Percentiles rank a stretch among this genome's conserved stretches.
These are phyloP conservation scores for Naganishia cerealis DNA, from an alignment of 1,284 basidiomycete genomes.

Conservation along the genomic window DNA sequence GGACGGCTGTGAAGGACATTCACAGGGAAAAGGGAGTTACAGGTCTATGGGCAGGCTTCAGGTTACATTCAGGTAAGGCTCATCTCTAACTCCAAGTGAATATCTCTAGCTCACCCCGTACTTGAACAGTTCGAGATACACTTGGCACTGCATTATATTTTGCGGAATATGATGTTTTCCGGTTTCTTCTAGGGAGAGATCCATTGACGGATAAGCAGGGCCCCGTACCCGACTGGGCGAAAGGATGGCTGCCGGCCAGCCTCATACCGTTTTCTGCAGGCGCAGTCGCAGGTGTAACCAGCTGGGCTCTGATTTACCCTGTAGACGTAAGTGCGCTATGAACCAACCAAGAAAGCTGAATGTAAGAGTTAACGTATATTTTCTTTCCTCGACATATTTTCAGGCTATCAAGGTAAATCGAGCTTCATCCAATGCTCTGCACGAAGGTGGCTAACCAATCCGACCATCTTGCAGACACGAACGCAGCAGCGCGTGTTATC, in stretches of 20 bases:
- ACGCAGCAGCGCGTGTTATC: slow-evolving; percentile 52
- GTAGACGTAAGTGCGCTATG: slow-evolving; percentile 49
- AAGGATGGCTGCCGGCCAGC: slow-evolving; percentile 44
- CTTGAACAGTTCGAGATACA: slow-evolving; percentile 52
- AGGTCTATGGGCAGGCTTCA: slow-evolving; percentile 79
- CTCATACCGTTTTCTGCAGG: slow-evolving; percentile 53
- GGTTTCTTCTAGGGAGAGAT: slow-evolving; percentile 46
- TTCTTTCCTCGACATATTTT: not conserved
- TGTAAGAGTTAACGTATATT: not conserved
- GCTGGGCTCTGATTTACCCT: slow-evolving; percentile 54
- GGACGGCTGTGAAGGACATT: slow-evolving; percentile 59
- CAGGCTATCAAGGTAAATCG: slow-evolving; percentile 49
- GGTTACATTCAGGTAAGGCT: slow-evolving; percentile 70
- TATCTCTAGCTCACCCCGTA: slow-evolving; percentile 17
- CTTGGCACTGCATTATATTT: slow-evolving; percentile 53
- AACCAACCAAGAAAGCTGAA: not conserved
- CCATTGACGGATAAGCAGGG: slow-evolving; percentile 39
- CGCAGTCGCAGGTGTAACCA: slow-evolving; percentile 51
- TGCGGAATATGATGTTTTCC: slow-evolving; percentile 54
- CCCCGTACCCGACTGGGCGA: slow-evolving; percentile 51
- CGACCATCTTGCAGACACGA: slow-evolving; percentile 43
- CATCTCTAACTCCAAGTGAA: not conserved
- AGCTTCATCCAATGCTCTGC: not conserved
- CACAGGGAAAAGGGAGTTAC: slow-evolving; percentile 61
- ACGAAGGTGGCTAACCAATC: not conserved